These are phyloP conservation scores for Spiraea crenata DNA, from an alignment of 331 rosid species.

Conservation along the genomic window DNA sequence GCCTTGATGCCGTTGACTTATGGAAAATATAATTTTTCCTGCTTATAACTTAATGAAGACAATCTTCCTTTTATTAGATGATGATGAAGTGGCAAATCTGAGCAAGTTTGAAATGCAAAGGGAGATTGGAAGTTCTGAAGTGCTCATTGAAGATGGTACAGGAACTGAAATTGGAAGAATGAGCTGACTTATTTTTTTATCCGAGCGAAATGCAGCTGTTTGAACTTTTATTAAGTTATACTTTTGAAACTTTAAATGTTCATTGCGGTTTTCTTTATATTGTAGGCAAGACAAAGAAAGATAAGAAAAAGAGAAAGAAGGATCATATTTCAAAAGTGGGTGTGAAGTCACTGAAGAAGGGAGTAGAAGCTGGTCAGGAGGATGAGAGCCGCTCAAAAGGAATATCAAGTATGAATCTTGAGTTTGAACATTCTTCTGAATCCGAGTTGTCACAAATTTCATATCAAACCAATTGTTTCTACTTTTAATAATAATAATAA, in stretches of 20 bases:
- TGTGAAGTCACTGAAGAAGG: slow-evolving; percentile 18
- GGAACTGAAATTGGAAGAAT: not conserved
- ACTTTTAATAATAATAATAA: not conserved
- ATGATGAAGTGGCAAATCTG: not conserved
- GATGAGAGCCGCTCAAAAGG: slow-evolving; percentile 42
- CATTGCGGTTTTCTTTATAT: not conserved
- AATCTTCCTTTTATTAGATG: not conserved
- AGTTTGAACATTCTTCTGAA: not conserved
- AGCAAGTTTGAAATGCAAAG: not conserved
- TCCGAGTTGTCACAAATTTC: not conserved
- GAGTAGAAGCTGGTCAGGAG: slow-evolving; percentile 11
- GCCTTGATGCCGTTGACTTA: not conserved
- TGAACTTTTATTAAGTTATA: not conserved
- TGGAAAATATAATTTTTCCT: not conserved
- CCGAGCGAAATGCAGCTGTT: not conserved
- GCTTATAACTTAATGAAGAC: not conserved
- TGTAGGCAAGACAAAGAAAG: slow-evolving; percentile 37
- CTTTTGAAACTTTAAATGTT: not conserved
- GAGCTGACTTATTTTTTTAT: not conserved
- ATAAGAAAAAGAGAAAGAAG: slow-evolving; percentile 37
- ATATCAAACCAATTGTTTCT: not conserved
- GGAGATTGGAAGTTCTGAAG: slow-evolving; percentile 1
- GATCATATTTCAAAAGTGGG: slow-evolving; percentile 10
- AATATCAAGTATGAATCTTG: slow-evolving; percentile 34
- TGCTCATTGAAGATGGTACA: not conserved